Percentiles rank a stretch among this genome's conserved stretches.
These are phyloP conservation scores for Ophiostoma triangulosporum DNA, from an alignment of 2,329 filamentous ascomycete species.

Conservation along the genomic window DNA sequence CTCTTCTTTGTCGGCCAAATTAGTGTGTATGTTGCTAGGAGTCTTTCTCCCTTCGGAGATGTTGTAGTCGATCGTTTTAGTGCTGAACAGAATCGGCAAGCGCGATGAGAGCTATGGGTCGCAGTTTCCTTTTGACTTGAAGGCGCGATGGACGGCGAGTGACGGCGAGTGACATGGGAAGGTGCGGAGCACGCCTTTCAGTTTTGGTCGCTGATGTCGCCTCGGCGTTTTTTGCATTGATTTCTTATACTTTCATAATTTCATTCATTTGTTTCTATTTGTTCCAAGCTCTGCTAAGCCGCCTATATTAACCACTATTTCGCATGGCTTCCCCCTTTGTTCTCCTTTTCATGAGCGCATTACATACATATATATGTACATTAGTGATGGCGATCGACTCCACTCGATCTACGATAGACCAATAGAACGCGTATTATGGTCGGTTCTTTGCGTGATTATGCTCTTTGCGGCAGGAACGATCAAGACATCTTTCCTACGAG, in stretches of 20 bases:
- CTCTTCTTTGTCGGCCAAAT: neutral
- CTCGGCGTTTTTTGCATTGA: neutral
- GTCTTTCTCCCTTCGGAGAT: slow-evolving; percentile 1
- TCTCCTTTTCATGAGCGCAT: neutral
- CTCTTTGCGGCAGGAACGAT: neutral
- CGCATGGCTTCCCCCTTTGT: neutral
- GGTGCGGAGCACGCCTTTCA: neutral
- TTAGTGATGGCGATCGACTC: neutral
- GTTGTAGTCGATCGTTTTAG: slow-evolving; percentile 5
- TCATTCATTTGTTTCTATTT: neutral
- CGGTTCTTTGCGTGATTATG: neutral
- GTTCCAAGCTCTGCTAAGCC: neutral
- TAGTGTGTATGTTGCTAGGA: neutral
- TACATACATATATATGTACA: neutral
- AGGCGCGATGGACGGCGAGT: too few species aligned
- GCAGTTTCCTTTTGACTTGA: neutral
- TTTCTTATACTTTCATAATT: neutral
- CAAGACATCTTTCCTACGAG: neutral
- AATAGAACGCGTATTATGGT: neutral
- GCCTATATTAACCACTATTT: neutral
- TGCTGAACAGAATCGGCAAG: neutral
- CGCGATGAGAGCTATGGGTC: neutral
- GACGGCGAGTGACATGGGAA: too few species aligned
- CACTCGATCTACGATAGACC: neutral
- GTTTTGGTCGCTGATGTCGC: neutral